phyloP scores from a whole-genome alignment of 768 basidiomycete species.

The Russula abietina region DNA sequence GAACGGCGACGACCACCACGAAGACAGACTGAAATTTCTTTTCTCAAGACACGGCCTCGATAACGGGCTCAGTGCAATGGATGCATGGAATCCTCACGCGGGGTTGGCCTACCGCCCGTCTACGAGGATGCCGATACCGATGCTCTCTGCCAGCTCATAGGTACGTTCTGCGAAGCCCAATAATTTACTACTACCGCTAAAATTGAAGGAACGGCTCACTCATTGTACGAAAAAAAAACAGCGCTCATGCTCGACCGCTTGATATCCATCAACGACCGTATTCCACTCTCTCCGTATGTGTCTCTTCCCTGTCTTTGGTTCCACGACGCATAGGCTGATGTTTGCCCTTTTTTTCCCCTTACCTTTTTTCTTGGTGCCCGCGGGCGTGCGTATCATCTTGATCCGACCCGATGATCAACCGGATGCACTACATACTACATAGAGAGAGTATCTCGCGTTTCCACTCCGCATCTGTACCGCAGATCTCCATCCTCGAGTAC shows the following conservation, averaged over 20 bases:
- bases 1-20: neutral
- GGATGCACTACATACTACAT: constrained; percentile 15
- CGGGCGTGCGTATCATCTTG: neutral
- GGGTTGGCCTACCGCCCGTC: constrained; percentile 72
- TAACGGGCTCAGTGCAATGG: constrained; percentile 57
- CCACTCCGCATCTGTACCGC: constrained; percentile 88
- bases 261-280: constrained; percentile 93
- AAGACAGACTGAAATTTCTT: neutral
- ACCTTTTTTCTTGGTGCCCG: neutral
- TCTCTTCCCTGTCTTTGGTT: constrained; percentile 17
- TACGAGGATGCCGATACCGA: constrained; percentile 86
- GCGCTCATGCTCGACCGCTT: constrained; percentile 96
- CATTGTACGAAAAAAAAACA: constrained; percentile 32
- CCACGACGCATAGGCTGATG: constrained; percentile 12
- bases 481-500: constrained; percentile 87
- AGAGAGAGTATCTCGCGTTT: constrained; percentile 92
- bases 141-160: constrained; percentile 80
- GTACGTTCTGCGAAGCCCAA: constrained; percentile 38
- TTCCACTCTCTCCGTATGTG: constrained; percentile 74
- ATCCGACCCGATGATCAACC: neutral
- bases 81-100: constrained; percentile 73
- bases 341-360: neutral
- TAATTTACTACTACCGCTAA: no score
- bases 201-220: neutral
- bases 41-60: constrained; percentile 16